A percentile compares a stretch with the other conserved stretches of the same genome.
Conservation (phyloP, 768 basidiomycete species). For the Austroboletus eburneus region DNA sequence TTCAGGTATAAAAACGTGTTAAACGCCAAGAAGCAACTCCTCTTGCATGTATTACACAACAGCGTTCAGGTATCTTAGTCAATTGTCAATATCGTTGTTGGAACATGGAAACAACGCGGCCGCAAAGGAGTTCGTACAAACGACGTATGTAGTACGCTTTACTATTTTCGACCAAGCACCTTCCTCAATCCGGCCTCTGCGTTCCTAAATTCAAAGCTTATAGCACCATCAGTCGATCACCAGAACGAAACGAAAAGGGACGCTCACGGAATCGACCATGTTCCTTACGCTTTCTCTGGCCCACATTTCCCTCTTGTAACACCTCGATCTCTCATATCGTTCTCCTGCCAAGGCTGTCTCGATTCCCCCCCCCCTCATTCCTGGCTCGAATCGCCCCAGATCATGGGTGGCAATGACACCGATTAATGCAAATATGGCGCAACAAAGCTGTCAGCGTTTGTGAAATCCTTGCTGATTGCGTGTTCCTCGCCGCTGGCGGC, state of each 20-base stretch:
- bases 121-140: too few species aligned
- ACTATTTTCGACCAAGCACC: too few species aligned
- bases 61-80: too few species aligned
- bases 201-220: too few species aligned
- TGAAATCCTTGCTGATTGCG: conserved; percentile 41
- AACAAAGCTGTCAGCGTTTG: conserved; percentile 56
- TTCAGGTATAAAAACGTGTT: too few species aligned
- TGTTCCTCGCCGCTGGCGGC: conserved; percentile 36
- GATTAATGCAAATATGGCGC: conserved; percentile 51
- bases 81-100: too few species aligned
- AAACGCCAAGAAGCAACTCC: too few species aligned
- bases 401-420: conserved; percentile 32
- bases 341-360: conserved; percentile 29
- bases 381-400: conserved; percentile 44
- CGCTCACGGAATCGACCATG: conserved; percentile 8
- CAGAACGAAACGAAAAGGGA: neutral
- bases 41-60: too few species aligned
- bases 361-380: conserved; percentile 40
- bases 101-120: too few species aligned
- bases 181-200: too few species aligned
- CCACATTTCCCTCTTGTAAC: conserved; percentile 46
- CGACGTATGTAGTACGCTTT: too few species aligned
- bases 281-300: conserved; percentile 31
- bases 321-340: conserved; percentile 44
- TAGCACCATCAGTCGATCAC: too few species aligned